phyloP scores from a whole-genome alignment of 768 basidiomycete genomes.

The Tephrocybe sp. region DNA sequence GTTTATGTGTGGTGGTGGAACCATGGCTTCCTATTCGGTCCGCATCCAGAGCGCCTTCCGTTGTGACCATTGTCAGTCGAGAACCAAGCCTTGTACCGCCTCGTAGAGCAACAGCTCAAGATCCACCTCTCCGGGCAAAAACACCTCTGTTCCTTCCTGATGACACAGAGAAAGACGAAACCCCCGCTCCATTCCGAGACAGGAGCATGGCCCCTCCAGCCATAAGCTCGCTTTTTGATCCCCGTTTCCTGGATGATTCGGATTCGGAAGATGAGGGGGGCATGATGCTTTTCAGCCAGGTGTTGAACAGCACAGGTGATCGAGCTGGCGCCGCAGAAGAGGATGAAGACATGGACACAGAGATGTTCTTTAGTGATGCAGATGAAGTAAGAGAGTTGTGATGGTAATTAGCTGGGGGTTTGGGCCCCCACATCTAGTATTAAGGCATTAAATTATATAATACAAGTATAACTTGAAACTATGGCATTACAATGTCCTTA shows the following conservation, averaged over 20 bases:
- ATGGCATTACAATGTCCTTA: constrained; percentile 26
- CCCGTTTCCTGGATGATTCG: constrained; percentile 29
- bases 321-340: constrained; percentile 64
- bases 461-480: constrained; percentile 5
- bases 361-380: constrained; percentile 78
- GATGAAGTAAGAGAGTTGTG: constrained; percentile 70
- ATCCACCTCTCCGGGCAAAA: constrained; percentile 31
- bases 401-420: constrained; percentile 18
- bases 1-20: constrained; percentile 81
- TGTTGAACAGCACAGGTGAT: constrained; percentile 58
- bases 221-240: constrained; percentile 27
- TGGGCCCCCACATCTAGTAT: constrained; percentile 1
- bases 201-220: constrained; percentile 9
- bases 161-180: constrained; percentile 37
- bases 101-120: constrained; percentile 23
- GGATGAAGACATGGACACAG: constrained; percentile 75
- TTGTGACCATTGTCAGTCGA: constrained; percentile 21
- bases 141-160: constrained; percentile 82
- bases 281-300: constrained; percentile 78
- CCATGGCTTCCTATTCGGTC: constrained; percentile 65
- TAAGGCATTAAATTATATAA: constrained; percentile 8
- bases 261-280: constrained; percentile 43
- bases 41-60: constrained; percentile 27
- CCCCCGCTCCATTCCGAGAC: constrained; percentile 33
- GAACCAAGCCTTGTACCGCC: constrained; percentile 34